Evolutionary conservation across 371 early-diverging fungal genomes (phyloP), one percentile per base, ranked within the genome.

Genomic region (Synchytrium microbalum): DNA sequence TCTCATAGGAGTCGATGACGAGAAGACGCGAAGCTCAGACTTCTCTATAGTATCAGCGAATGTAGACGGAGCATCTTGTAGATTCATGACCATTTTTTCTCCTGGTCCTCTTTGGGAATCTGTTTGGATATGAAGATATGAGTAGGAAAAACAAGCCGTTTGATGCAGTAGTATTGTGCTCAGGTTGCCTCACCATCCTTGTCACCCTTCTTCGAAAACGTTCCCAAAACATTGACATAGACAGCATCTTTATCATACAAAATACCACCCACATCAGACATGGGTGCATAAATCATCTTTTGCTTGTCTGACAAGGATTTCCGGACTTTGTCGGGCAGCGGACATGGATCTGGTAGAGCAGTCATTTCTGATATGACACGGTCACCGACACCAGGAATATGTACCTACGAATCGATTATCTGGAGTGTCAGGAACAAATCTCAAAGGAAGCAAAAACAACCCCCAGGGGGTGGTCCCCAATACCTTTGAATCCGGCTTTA

Each of bases 221-320:
- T 81, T 32, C 93, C 93, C 8, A 92, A 92, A 2, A 98, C 91
- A 65, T 93, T 90, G 68, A 98, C 94, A 69, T 98, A 98, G 23
- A 98, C 93, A 8, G 96, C 96, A 79, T 98, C 98, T 72, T 93
- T 95, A 76, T 98, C 98, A 76, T 93, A 96, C 85, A 95, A 85
- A 67, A 98, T 90, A 55, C 98, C 98, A 68, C 92, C 94, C 3
- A 98, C 92, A 68, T 96, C 96, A 0, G 93, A 90, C 94, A 95
- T 95, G 38, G 98, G 98, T n/a, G 97, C 98, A 68, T 96, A 96
- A 31, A 96, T 88, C 52, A 95, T 80, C 75, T 93, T 95, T 67
- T 92, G 87, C 69, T 94, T 91, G 68, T 95, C 95, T 69, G 86
- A 88, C 68, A 96, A 71, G 1, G 87, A 79, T 73, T 89, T 92